These are phyloP conservation scores for Nicotiana tabacum DNA, from an alignment of 257 asterid species.

Conservation along the genomic window DNA sequence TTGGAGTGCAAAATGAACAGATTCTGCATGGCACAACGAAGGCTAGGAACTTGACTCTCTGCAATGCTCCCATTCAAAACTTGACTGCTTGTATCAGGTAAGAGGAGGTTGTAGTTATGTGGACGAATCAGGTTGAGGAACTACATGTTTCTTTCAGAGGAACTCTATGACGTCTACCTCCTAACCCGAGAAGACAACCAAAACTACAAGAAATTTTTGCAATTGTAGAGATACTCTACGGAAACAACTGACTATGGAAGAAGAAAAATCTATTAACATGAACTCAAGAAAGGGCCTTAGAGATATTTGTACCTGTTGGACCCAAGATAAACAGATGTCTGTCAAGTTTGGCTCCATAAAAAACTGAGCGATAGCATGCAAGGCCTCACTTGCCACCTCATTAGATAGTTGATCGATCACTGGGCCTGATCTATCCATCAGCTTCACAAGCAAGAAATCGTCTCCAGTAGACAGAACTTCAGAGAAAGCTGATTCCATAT, in stretches of 20 bases:
- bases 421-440: conserved; percentile 96
- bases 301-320: conserved; percentile 76
- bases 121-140: no score
- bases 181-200: neutral
- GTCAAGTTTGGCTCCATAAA: conserved; percentile 64
- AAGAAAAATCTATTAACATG: neutral
- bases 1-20: neutral
- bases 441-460: conserved; percentile 78
- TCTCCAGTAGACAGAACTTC: conserved; percentile 83
- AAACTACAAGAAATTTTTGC: neutral
- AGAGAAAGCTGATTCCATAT: conserved; percentile 81
- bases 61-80: neutral
- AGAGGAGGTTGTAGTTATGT: neutral
- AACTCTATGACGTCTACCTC: neutral
- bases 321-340: conserved; percentile 81
- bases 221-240: neutral
- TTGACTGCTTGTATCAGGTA: neutral
- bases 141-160: neutral
- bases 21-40: neutral
- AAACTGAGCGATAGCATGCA: conserved; percentile 76
- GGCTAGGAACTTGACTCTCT: neutral
- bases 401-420: conserved; percentile 75
- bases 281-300: neutral
- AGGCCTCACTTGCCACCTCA: conserved; percentile 67
- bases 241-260: neutral